Conservation (phyloP, 768 basidiomycete genomes). For the Candolleomyces aberdarensis region DNA sequence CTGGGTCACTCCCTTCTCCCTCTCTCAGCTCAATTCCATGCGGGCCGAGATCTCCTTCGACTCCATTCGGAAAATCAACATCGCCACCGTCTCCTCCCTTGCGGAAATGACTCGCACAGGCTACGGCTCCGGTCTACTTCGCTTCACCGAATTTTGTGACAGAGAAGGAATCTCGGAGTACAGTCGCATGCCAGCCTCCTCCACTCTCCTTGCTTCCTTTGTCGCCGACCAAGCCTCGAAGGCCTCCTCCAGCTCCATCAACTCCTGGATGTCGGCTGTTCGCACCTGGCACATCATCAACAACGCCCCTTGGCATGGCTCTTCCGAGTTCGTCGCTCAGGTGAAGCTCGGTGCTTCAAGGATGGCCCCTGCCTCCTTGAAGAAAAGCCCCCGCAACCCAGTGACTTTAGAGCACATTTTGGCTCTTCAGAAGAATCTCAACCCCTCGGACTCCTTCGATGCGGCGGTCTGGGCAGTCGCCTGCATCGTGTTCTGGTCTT, state of each 20-base stretch:
- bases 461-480: no score
- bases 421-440: slow-evolving; percentile 12
- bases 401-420: not conserved
- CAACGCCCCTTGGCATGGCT: slow-evolving; percentile 28
- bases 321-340: slow-evolving; percentile 20
- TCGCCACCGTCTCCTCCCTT: not conserved
- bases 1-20: not conserved
- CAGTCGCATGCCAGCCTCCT: no score
- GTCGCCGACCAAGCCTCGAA: no score
- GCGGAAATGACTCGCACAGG: slow-evolving; percentile 5
- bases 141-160: no score
- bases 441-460: no score
- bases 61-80: not conserved
- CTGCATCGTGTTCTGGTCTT: no score
- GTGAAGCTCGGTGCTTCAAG: slow-evolving; percentile 8
- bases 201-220: no score
- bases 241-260: no score
- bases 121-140: slow-evolving; percentile 29
- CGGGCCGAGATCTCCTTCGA: not conserved
- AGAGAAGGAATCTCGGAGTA: no score
- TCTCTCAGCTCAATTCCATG: not conserved
- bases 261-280: no score
- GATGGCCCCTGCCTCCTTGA: not conserved
- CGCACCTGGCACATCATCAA: no score
- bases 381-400: not conserved